These are phyloP conservation scores for Globisporangium uncinulatum DNA, from an alignment of 352 stramenopile species.

Conservation along the genomic window DNA sequence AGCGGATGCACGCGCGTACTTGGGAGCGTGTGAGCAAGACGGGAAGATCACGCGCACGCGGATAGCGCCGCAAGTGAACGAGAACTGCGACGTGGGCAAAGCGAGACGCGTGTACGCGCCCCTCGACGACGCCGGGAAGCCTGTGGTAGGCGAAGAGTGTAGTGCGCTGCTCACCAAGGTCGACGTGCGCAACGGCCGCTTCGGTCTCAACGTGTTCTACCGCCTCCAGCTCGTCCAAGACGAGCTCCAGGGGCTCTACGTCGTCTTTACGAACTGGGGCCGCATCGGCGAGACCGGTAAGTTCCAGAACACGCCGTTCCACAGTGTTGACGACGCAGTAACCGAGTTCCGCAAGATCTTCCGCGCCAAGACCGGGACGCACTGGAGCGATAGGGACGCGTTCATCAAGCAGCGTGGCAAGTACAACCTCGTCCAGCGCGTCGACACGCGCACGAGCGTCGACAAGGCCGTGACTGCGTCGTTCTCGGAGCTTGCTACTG, in stretches of 20 bases:
- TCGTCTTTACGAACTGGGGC: conserved; percentile 81
- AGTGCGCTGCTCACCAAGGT: conserved; percentile 67
- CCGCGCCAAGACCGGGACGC: conserved; percentile 66
- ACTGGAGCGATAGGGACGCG: conserved; percentile 37
- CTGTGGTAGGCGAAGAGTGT: conserved; percentile 35
- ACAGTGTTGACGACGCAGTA: conserved; percentile 39
- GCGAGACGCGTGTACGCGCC: conserved; percentile 33
- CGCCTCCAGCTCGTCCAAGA: conserved; percentile 65
- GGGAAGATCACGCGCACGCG: conserved; percentile 51
- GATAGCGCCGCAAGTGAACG: conserved; percentile 39
- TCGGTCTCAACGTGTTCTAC: conserved; percentile 78
- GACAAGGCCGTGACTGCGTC: conserved; percentile 46
- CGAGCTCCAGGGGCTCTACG: conserved; percentile 57
- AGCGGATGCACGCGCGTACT: conserved; percentile 41
- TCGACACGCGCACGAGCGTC: conserved; percentile 49
- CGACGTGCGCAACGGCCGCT: conserved; percentile 62
- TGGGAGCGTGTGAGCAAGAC: conserved; percentile 38
- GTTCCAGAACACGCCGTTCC: conserved; percentile 76
- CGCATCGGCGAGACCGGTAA: conserved; percentile 69
- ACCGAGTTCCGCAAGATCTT: conserved; percentile 82
- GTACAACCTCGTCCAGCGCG: conserved; percentile 70
- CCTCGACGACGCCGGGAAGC: conserved; percentile 22
- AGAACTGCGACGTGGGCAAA: conserved; percentile 54
- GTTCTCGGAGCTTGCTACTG: conserved; percentile 36
- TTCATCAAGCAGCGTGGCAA: conserved; percentile 64